These are phyloP conservation scores for Stereocaulon alpinum DNA, from an alignment of 495 filamentous ascomycete species.

Conservation along the genomic window DNA sequence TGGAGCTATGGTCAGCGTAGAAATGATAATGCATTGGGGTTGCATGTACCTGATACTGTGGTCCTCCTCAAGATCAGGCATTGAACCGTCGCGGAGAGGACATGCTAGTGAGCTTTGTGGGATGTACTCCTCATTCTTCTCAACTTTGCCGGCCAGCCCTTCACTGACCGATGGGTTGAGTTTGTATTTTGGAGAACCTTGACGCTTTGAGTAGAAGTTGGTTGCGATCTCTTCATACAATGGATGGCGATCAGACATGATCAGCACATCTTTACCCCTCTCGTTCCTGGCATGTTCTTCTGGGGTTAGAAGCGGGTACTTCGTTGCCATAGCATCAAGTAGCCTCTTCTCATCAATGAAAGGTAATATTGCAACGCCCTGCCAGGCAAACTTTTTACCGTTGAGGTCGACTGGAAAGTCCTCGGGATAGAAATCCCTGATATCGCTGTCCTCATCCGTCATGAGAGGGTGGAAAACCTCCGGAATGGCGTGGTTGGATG, in stretches of 20 bases:
- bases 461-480: constrained; percentile 79
- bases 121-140: constrained; percentile 70
- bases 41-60: constrained; percentile 62
- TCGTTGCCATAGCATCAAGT: constrained; percentile 69
- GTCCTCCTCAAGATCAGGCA: constrained; percentile 75
- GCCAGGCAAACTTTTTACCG: constrained; percentile 97
- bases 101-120: constrained; percentile 58
- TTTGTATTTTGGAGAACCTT: constrained; percentile 50
- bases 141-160: constrained; percentile 68
- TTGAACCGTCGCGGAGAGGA: constrained; percentile 51
- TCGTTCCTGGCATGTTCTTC: constrained; percentile 73
- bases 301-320: constrained; percentile 64
- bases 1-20: constrained; percentile 34
- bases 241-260: constrained; percentile 71
- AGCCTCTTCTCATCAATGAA: constrained; percentile 92
- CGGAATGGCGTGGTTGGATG: constrained; percentile 84
- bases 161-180: constrained; percentile 64
- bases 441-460: constrained; percentile 75
- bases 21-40: neutral
- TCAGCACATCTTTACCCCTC: constrained; percentile 67
- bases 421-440: constrained; percentile 94
- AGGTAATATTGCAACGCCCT: constrained; percentile 84
- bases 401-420: constrained; percentile 91
- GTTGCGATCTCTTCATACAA: constrained; percentile 71
- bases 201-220: constrained; percentile 87